Base-by-base conservation (phyloP, 2,329 filamentous ascomycete genomes). In the Pezizomycotina sp. region DNA sequence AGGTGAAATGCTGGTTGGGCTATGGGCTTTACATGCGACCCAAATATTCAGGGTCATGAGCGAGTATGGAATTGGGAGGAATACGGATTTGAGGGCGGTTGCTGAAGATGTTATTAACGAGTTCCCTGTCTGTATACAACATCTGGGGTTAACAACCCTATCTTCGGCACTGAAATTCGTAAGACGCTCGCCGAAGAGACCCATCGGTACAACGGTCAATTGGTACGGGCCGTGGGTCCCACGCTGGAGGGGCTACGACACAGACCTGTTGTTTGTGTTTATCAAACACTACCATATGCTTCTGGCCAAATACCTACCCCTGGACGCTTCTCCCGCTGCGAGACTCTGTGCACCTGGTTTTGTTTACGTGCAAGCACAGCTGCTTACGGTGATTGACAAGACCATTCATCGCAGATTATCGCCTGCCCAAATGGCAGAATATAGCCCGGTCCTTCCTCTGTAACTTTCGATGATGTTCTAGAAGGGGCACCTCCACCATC, bases 201-300 rank as follows among this genome's bases (percentile, higher is more conserved):
- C 81, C 1, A 55, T 83, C 24, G 68, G 74, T 19, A 66, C 71
- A 19, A 71, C 75, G 46, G 74, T 92, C n/a, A 64, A 74, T 27
- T 93, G 84, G 83, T 72, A 77, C 50, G 80, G 81, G 1, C 73
- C 74, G 1, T 93, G 84, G 84, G 63, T 80, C 5, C 71, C 77
- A 24, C 71, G 82, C 43, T 93, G 84, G 84, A 76, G 72, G 43
- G 84, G 84, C 9, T 71, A 74, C 2, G 83, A 92, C 50, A 91
- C 78, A 3, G 84, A 92, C 52, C 62, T 93, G 21, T 81, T 92
- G 54, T 92, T 86, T 58, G 77, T 91, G 27, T 93, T 93, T 52
- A 71, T 74, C 59, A 92, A 92, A 57, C 76, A 89, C 54, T 91
- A 78, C 50, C 78, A 86, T 55, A 67, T 86, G 13, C 63, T 93